Conservation (phyloP, 441 rosid genomes). For the Mallotus japonicus region DNA sequence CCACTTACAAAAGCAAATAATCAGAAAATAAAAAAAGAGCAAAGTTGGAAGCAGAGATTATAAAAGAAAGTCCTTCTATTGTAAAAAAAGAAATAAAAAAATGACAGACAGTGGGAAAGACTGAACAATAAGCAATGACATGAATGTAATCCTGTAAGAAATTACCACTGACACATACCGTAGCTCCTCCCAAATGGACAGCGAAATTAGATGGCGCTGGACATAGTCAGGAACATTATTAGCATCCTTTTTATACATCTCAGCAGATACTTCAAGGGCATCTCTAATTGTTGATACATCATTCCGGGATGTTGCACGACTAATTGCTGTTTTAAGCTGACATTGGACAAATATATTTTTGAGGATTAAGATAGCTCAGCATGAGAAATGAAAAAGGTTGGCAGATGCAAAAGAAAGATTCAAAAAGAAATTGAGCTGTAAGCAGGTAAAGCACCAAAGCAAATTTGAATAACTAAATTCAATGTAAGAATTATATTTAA, state of each 20-base stretch:
- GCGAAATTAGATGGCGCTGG: constrained; percentile 91
- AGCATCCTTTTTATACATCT: constrained; percentile 87
- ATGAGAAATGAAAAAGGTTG: background rate
- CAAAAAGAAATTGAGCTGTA: background rate
- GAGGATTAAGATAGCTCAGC: background rate
- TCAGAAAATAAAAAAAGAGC: constrained; percentile 2
- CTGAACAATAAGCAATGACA: constrained; percentile 2
- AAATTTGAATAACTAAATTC: constrained; percentile 4
- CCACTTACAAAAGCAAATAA: background rate
- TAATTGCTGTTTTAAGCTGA: constrained; percentile 95
- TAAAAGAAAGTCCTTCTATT: background rate
- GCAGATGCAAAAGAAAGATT: too few relatives aligned
- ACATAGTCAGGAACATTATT: constrained; percentile 91
- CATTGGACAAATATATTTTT: constrained; percentile 22
- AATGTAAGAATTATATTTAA: background rate
- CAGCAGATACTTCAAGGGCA: constrained; percentile 98
- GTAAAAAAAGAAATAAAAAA: constrained; percentile 1
- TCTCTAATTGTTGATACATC: constrained; percentile 84
- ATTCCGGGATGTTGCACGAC: constrained; percentile 91
- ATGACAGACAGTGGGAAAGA: background rate
- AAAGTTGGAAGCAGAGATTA: background rate
- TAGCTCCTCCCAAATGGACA: constrained; percentile 97
- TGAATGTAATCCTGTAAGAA: constrained; percentile 15
- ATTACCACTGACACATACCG: constrained; percentile 45
- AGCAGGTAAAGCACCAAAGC: constrained; percentile 6